Conservation (phyloP, 2,329 filamentous ascomycete genomes). For the Neofusicoccum umdonicola region DNA sequence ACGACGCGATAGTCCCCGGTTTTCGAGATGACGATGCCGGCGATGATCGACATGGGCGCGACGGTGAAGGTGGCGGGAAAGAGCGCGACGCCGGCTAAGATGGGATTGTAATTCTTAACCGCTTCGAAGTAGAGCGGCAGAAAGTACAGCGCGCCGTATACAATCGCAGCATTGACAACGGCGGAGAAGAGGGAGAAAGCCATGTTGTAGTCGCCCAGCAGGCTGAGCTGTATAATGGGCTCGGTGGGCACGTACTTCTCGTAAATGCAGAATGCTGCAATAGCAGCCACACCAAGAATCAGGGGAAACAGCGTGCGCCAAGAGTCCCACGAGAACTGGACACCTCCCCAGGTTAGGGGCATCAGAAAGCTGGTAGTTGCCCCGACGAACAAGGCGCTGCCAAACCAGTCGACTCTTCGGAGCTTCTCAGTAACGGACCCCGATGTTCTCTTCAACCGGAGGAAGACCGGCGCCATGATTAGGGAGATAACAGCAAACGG, state of each 20-base stretch:
- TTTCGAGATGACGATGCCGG: conserved; percentile 30
- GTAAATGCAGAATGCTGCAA: conserved; percentile 32
- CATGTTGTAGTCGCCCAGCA: conserved; percentile 46
- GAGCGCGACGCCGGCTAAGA: conserved; percentile 33
- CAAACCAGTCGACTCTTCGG: conserved; percentile 42
- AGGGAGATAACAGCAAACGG: conserved; percentile 30
- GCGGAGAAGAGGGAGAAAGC: conserved; percentile 31
- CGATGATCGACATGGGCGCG: conserved; percentile 26
- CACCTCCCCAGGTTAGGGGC: conserved; percentile 45
- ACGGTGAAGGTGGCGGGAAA: conserved; percentile 30
- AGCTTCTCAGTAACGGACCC: conserved; percentile 27
- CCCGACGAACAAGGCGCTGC: conserved; percentile 39
- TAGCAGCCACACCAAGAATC: conserved; percentile 30
- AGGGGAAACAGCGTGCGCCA: conserved; percentile 42
- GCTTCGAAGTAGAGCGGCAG: conserved; percentile 49
- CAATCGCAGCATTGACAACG: conserved; percentile 39
- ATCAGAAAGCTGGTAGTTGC: conserved; percentile 40
- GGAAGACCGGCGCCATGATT: conserved; percentile 28
- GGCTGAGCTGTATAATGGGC: conserved; percentile 41
- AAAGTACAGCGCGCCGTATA: conserved; percentile 41
- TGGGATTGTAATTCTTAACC: conserved; percentile 35
- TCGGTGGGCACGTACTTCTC: conserved; percentile 23
- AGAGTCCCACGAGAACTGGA: conserved; percentile 38
- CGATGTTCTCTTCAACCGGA: conserved; percentile 40
- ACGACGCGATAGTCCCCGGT: conserved; percentile 25